Base-by-base conservation (phyloP, 2,329 filamentous ascomycete species). In the Calonectria leucothoes region DNA sequence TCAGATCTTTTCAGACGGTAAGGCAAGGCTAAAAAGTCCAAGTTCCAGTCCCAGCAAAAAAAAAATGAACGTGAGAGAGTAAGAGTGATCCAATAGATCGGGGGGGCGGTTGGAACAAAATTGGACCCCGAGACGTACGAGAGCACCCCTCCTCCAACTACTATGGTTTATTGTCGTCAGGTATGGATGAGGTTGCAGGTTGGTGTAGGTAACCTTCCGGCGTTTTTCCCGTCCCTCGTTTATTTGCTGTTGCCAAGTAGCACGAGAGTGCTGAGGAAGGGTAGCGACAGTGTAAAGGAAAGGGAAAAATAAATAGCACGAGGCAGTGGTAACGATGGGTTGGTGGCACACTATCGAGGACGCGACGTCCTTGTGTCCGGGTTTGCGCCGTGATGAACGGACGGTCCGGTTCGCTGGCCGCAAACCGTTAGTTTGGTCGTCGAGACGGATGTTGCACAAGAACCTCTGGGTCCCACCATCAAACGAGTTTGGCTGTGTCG, bases 1-100 rank as follows among this genome's bases (percentile, higher is more conserved):
- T 72, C 74, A 76, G 68, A 76, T 78, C 59, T 73, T 76, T 71
- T 75, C 76, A 79, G 73, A 78, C 76, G 71, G 67, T 71, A 79
- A 66, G 76, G 72, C 77, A 67, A 76, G 72, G 70, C 74, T 76
- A 76, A 77, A 52, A 77, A 69, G 55, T 63, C 65, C 65, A 70
- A 64, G 69, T 39, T 76, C 66, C 70, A 66, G 33, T 52, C 66
- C 74, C 52, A 76, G 69, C 65, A 55, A 57, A 23, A 42, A 39
- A 33, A 52, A 42, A 61, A 70, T 31, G 39, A 70, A 57, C 66
- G 37, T 45, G 25, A 57, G 42, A 57, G 45, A 59, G 39, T 29
- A 14, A 65, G 25, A 55, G 37, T 48, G 31, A 55, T 51, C 31
- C 12, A 37, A 37, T 52, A 52, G 57, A 33, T 63, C 45, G 55